Evolutionary conservation across 257 asterid genomes (phyloP).

Genomic region (Lavandula angustifolia): DNA sequence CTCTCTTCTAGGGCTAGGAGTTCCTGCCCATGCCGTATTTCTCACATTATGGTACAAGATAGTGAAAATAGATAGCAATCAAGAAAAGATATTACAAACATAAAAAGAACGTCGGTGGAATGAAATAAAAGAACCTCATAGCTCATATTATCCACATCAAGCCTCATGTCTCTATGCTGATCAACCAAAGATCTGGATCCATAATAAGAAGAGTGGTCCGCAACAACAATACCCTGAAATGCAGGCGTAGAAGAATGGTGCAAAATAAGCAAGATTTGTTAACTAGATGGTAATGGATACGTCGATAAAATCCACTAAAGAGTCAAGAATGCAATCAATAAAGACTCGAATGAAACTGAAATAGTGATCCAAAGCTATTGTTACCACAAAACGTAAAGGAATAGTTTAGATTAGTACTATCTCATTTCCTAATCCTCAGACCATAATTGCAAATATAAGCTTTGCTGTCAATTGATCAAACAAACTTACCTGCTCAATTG

Average conservation of each 20-base stretch:
- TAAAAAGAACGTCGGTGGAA: neutral
- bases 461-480: conserved; percentile 50
- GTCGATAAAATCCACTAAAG: too few relatives aligned
- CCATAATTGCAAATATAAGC: conserved; percentile 34
- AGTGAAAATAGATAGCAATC: too few relatives aligned
- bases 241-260: too few relatives aligned
- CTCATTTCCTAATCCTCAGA: too few relatives aligned
- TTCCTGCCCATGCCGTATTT: conserved; percentile 49
- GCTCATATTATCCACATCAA: conserved; percentile 76
- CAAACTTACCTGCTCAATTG: conserved; percentile 47
- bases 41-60: neutral
- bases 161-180: conserved; percentile 78
- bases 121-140: conserved; percentile 56
- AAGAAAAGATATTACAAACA: neutral
- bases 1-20: conserved; percentile 84
- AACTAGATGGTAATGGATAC: too few relatives aligned
- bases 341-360: too few relatives aligned
- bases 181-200: conserved; percentile 62
- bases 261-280: too few relatives aligned
- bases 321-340: too few relatives aligned
- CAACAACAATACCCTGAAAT: conserved; percentile 53
- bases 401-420: too few relatives aligned
- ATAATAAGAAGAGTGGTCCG: conserved; percentile 45
- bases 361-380: too few relatives aligned
- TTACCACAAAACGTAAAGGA: too few relatives aligned